These are phyloP conservation scores for Globisporangium sylvaticum DNA, from an alignment of 352 stramenopile species.

Conservation along the genomic window DNA sequence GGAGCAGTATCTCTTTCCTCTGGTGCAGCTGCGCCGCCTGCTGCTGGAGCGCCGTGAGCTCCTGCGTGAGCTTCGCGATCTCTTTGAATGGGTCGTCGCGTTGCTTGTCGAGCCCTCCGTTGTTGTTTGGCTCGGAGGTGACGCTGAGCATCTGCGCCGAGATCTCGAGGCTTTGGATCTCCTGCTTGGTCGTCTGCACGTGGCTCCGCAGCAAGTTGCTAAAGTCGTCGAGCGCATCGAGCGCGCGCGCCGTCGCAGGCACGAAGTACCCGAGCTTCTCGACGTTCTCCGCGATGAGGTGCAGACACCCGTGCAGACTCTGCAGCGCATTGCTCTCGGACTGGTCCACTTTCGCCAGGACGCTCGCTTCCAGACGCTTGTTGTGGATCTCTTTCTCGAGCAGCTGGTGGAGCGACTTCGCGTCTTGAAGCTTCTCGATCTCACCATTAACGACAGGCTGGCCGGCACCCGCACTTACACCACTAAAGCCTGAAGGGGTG, in stretches of 20 bases:
- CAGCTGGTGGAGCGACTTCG: slow-evolving; percentile 39
- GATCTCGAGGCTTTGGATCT: slow-evolving; percentile 72
- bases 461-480: background rate
- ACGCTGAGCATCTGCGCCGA: slow-evolving; percentile 53
- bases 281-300: slow-evolving; percentile 36
- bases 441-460: slow-evolving; percentile 3
- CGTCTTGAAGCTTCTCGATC: slow-evolving; percentile 28
- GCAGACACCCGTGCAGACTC: slow-evolving; percentile 40
- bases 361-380: slow-evolving; percentile 26
- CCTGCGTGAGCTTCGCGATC: slow-evolving; percentile 34
- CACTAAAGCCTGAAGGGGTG: background rate
- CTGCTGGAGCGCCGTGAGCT: slow-evolving; percentile 44
- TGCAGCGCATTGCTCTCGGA: slow-evolving; percentile 31
- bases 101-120: slow-evolving; percentile 8
- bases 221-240: slow-evolving; percentile 60
- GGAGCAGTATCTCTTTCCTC: slow-evolving; percentile 20
- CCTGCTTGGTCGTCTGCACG: slow-evolving; percentile 46
- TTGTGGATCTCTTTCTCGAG: slow-evolving; percentile 34
- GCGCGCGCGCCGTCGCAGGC: slow-evolving; percentile 27
- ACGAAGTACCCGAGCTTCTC: slow-evolving; percentile 49
- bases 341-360: slow-evolving; percentile 30
- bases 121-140: slow-evolving; percentile 27
- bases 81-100: slow-evolving; percentile 25
- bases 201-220: slow-evolving; percentile 46
- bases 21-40: slow-evolving; percentile 29